Base-by-base conservation (phyloP, 1,284 basidiomycete genomes). In the Cystobasidium slooffiae region DNA sequence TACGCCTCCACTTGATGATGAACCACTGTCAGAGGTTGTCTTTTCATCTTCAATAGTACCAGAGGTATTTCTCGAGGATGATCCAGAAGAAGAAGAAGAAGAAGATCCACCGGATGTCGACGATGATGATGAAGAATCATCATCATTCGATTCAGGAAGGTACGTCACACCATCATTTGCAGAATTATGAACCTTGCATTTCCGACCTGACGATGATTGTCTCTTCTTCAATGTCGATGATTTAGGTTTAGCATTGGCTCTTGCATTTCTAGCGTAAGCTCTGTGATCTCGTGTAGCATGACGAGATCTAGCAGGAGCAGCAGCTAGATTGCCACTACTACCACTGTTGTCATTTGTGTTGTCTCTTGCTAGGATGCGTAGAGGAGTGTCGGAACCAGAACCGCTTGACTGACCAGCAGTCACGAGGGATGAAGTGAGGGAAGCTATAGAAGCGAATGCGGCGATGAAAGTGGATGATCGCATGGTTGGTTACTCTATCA, bases 401-500 rank as follows among this genome's bases (percentile, higher is more conserved):
- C 61, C 51, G 37, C 47, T 22, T 39, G 31, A 41, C 62, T 72
- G 69, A 49, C 69, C 69, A 53, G 58, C 67, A 59, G 67, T 53
- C n/a, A 61, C 43, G 49, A 51, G 18, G 22, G 64, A 67, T 18
- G 43, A 24, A 51, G 53, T 53, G 31, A 58, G 37, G 9, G 61
- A n/a, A 12, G 69, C 58, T 59, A 64, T 18, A 18, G 69, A 58
- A 6, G 61, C 59, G 47, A 72, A 49, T 37, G 69, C 69, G 58
- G 69, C 69, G 49, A 72, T n/a, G 44, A 72, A 10, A 14, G 69
- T 44, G 59, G 49, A 69, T 49, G 69, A 63, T 18, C 69, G 69
- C 69, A 72, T 72, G 58, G 41, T 37, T 68, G 64, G 22, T 24
- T n/a, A 20, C 16, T 22, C 41, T 51, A 16, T 16, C 3, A 51